A percentile compares a stretch with the other conserved stretches of the same genome.
phyloP scores from a whole-genome alignment of 768 basidiomycete species.

The Candolleomyces efflorescens region DNA sequence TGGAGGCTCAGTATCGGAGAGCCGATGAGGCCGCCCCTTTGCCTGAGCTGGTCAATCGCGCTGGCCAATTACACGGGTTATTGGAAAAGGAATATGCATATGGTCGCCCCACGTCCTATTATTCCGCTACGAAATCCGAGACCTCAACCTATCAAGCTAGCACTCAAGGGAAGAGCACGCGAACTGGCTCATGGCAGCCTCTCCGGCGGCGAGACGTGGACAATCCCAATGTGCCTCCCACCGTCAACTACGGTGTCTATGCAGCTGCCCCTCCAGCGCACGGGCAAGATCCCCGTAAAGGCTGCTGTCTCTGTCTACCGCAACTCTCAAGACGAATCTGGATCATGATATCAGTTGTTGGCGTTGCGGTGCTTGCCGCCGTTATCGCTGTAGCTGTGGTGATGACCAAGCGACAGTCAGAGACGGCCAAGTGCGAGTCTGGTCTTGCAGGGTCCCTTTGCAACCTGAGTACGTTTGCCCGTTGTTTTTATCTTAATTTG shows the following conservation, averaged over 20 bases:
- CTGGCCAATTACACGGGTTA: slow-evolving; percentile 42
- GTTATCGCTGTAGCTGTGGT: slow-evolving; percentile 45
- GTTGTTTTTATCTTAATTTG: not conserved
- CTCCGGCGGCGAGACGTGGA: not conserved
- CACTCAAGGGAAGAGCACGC: not conserved
- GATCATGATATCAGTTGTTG: slow-evolving; percentile 21
- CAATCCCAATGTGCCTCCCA: not conserved
- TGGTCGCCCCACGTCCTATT: not conserved
- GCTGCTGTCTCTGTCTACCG: not conserved
- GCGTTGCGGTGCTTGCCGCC: slow-evolving; percentile 33
- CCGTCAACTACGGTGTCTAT: not conserved
- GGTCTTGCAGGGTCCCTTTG: slow-evolving; percentile 48
- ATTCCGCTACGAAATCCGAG: not conserved
- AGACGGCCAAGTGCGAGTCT: slow-evolving; percentile 30
- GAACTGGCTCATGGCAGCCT: not conserved
- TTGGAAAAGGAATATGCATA: slow-evolving; percentile 52
- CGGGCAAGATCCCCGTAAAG: not conserved
- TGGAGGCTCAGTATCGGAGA: slow-evolving; percentile 37
- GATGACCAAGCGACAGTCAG: slow-evolving; percentile 28
- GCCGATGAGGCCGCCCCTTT: slow-evolving; percentile 45
- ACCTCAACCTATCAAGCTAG: not conserved
- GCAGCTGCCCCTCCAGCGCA: no score
- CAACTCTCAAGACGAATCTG: slow-evolving; percentile 8
- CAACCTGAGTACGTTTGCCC: slow-evolving; percentile 50
- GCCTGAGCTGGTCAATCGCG: slow-evolving; percentile 49